Evolutionary conservation across 1,139 yeast genomes (phyloP).

Genomic region (Geotrichum fermentans): DNA sequence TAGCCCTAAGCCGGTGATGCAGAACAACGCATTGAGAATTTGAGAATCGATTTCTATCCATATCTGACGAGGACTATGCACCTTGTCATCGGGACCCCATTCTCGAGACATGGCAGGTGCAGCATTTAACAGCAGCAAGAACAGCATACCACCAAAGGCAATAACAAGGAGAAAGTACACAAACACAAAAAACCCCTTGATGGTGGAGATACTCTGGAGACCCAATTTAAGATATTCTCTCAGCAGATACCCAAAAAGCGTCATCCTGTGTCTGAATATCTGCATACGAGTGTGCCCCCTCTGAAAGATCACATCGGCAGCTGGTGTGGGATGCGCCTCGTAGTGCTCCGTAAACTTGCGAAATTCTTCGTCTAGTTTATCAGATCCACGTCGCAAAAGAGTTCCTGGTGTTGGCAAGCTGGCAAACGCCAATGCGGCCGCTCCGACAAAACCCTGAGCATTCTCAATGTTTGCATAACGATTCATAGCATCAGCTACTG

Average conservation of each 20-base stretch:
- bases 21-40: conserved; percentile 25
- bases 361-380: background rate
- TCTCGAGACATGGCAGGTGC: conserved; percentile 27
- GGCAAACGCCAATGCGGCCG: conserved; percentile 19
- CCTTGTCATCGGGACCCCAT: conserved; percentile 25
- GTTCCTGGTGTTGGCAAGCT: conserved; percentile 17
- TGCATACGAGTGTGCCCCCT: conserved; percentile 18
- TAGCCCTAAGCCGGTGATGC: conserved; percentile 26
- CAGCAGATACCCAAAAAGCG: conserved; percentile 3
- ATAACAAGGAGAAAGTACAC: conserved; percentile 24
- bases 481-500: conserved; percentile 12
- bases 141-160: conserved; percentile 30
- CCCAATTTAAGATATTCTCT: conserved; percentile 14
- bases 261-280: conserved; percentile 14
- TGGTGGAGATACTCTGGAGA: conserved; percentile 12
- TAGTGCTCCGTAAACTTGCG: background rate
- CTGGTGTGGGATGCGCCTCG: conserved; percentile 12
- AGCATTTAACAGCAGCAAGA: conserved; percentile 25
- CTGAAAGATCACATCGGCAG: conserved; percentile 19
- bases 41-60: conserved; percentile 30
- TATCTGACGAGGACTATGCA: conserved; percentile 24
- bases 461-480: conserved; percentile 17
- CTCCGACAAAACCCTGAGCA: conserved; percentile 20
- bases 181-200: conserved; percentile 26
- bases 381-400: conserved; percentile 2